Conservation (phyloP, 192 early-diverging fungal genomes). For the Diversispora epigaea region DNA sequence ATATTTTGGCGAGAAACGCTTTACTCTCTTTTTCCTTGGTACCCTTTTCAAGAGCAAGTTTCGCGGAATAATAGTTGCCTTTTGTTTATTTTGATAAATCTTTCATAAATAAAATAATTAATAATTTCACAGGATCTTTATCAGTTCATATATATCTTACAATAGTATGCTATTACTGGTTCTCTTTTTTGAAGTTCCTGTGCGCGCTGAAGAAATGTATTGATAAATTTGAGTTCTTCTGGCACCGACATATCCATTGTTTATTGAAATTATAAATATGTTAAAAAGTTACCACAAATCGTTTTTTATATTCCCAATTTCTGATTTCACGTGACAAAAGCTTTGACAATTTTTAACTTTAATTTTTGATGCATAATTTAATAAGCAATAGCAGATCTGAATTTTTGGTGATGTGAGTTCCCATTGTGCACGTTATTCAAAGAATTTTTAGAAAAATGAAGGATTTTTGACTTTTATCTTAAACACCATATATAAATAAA, state of each 20-base stretch:
- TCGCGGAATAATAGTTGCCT: slow-evolving; percentile 84
- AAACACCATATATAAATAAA: no score
- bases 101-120: background rate
- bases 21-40: slow-evolving; percentile 55
- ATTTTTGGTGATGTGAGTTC: no score
- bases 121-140: background rate
- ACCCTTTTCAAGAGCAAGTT: slow-evolving; percentile 67
- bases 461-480: no score
- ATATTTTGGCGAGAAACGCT: slow-evolving; percentile 60
- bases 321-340: no score
- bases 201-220: slow-evolving; percentile 78
- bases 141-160: slow-evolving; percentile 50
- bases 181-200: slow-evolving; percentile 78
- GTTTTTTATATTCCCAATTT: no score
- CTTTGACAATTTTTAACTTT: no score
- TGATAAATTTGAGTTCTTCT: slow-evolving; percentile 65
- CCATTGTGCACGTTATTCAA: no score
- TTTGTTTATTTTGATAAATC: slow-evolving; percentile 13
- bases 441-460: no score
- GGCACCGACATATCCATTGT: slow-evolving; percentile 35
- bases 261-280: no score
- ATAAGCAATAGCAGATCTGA: no score
- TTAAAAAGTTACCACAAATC: no score
- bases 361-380: no score
- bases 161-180: slow-evolving; percentile 91